These are phyloP conservation scores for Jatropha podagrica DNA, from an alignment of 441 rosid genomes.

Conservation along the genomic window DNA sequence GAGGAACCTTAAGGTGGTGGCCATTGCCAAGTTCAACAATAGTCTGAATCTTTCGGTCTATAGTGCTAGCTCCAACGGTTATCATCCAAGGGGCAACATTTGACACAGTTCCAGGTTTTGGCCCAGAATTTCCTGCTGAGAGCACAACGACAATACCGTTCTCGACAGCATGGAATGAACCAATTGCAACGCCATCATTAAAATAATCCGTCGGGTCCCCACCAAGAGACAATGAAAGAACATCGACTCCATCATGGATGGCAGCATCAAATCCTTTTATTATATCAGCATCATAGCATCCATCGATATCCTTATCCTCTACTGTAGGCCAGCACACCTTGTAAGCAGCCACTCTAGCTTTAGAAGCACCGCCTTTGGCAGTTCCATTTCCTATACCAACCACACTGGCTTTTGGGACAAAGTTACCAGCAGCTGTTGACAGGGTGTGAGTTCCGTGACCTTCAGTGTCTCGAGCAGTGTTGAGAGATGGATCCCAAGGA, in stretches of 20 bases:
- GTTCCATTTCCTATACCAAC: conserved; percentile 60
- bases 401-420: conserved; percentile 48
- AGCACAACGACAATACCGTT: conserved; percentile 45
- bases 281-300: conserved; percentile 54
- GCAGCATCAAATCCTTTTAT: conserved; percentile 56
- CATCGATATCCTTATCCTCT: neutral
- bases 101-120: conserved; percentile 33
- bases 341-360: conserved; percentile 75
- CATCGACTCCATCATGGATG: conserved; percentile 66
- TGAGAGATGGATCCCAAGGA: neutral
- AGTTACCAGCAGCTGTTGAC: conserved; percentile 64
- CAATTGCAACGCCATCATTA: conserved; percentile 43
- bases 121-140: conserved; percentile 61
- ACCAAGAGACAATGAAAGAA: conserved; percentile 67
- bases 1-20: conserved; percentile 33
- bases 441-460: conserved; percentile 88
- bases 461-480: conserved; percentile 39
- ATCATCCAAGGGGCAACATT: conserved; percentile 56
- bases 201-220: conserved; percentile 37
- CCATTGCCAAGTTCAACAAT: conserved; percentile 40
- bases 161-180: conserved; percentile 56
- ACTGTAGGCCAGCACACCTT: conserved; percentile 61
- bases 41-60: conserved; percentile 44
- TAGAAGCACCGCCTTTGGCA: conserved; percentile 71
- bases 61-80: conserved; percentile 59